Evolutionary conservation across 164 flowering plant species (phyloP), one percentile per base, ranked within the genome.

Genomic region (Magnolia officinalis): DNA sequence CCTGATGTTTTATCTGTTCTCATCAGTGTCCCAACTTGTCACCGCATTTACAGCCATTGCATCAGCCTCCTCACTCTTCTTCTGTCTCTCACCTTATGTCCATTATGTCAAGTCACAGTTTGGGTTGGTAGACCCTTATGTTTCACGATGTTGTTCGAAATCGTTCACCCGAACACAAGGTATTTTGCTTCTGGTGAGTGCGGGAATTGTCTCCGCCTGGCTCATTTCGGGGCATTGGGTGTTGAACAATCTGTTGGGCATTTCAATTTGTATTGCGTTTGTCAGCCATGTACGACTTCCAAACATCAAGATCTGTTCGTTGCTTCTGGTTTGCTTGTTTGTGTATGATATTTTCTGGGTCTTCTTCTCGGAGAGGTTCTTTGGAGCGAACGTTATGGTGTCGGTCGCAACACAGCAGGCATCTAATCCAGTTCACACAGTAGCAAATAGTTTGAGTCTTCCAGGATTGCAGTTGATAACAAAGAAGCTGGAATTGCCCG

Each of bases 301-400:
- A 49, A 96, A 96, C 87, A 90, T 96, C 80, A 96, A 91, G 85
- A 84, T 94, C 58, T 96, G 99, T 80, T 89, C 97, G 4, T 83
- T 96, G 90, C 98, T 96, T 16, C 92, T 96, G n/a, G 84, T 80
- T 55, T 96, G 97, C 80, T 77, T 94, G 86, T 94, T 96, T 70
- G 84, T 91, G 4, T 94, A 96, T 79, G 99, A 96, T 82, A 90
- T 96, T 73, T 96, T 94, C 82, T 96, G 98, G 99, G 99, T 96
- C 66, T 96, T 91, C 87, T 96, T 84, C 81, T 96, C 99, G 1
- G 98, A 96, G 89, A 90, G 90, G 74, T 87, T 96, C 77, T 96
- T 96, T 80, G 99, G 98, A 31, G 97, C 90, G 63, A 96, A 96
- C 81, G 99, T 96, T 72, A 94, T 94, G 99, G 98, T 94, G 31